A percentile compares a stretch with the other conserved stretches of the same genome.
phyloP scores from a whole-genome alignment of 371 early-diverging fungal genomes.

The Sporodiniella umbellata region DNA sequence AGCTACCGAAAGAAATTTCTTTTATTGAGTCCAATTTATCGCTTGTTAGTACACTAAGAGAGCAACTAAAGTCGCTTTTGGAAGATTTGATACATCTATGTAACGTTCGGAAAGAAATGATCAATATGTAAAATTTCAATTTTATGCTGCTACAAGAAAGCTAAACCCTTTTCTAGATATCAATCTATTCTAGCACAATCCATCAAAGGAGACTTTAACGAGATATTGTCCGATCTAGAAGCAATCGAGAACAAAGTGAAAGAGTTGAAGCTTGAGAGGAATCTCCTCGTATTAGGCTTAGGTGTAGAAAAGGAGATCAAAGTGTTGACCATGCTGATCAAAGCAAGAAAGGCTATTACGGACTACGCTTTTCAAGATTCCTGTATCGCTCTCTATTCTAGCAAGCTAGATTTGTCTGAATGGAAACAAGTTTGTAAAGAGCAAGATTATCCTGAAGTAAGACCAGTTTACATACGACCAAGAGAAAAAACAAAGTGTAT shows the following conservation, averaged over 20 bases:
- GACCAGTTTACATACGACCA: not conserved
- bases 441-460: slow-evolving; percentile 52
- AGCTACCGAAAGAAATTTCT: slow-evolving; percentile 28
- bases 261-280: slow-evolving; percentile 16
- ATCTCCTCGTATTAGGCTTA: slow-evolving; percentile 38
- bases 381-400: slow-evolving; percentile 44
- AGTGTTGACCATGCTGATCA: slow-evolving; percentile 36
- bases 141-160: not conserved
- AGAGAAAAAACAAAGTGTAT: not conserved
- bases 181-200: slow-evolving; percentile 25
- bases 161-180: slow-evolving; percentile 1
- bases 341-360: slow-evolving; percentile 42
- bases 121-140: slow-evolving; percentile 22
- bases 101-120: slow-evolving; percentile 32
- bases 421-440: slow-evolving; percentile 50
- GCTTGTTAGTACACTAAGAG: slow-evolving; percentile 9
- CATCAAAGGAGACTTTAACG: slow-evolving; percentile 18
- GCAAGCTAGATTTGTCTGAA: slow-evolving; percentile 40
- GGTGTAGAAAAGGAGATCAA: slow-evolving; percentile 50
- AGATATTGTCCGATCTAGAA: slow-evolving; percentile 14
- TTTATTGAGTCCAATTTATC: slow-evolving; percentile 7
- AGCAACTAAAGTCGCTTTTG: slow-evolving; percentile 12
- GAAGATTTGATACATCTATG: slow-evolving; percentile 26
- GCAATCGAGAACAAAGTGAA: slow-evolving; percentile 5
- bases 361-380: slow-evolving; percentile 59